These are phyloP conservation scores for Gossypium australe DNA, from an alignment of 345 rosid species.

Conservation along the genomic window DNA sequence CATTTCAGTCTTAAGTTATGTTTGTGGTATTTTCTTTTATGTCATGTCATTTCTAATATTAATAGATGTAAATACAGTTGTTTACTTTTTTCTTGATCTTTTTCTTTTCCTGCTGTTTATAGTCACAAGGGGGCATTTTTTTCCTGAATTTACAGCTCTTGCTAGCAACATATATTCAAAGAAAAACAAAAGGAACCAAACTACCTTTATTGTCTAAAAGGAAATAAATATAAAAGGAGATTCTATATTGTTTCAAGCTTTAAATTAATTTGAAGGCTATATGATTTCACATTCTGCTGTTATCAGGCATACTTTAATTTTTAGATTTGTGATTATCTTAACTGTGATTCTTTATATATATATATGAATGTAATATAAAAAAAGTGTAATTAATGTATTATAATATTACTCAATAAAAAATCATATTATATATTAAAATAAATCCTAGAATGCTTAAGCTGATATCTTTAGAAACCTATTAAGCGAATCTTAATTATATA, in stretches of 20 bases:
- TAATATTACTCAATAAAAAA: not conserved
- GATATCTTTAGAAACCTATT: not conserved
- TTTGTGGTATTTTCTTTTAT: not conserved
- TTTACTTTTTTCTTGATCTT: too few relatives aligned
- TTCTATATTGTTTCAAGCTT: conserved; percentile 15
- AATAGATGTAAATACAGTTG: too few relatives aligned
- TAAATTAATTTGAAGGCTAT: not conserved
- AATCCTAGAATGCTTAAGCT: not conserved
- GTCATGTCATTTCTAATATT: not conserved
- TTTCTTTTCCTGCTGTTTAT: not conserved
- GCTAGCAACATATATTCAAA: conserved; percentile 7
- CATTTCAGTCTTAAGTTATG: too few relatives aligned
- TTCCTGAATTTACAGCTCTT: not conserved
- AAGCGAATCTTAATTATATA: not conserved
- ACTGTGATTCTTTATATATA: not conserved
- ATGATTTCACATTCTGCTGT: conserved; percentile 16
- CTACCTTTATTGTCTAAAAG: not conserved
- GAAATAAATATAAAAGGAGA: conserved; percentile 2
- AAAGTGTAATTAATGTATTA: too few relatives aligned
- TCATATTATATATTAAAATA: not conserved
- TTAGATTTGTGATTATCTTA: not conserved
- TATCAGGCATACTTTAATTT: not conserved
- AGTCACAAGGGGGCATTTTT: not conserved
- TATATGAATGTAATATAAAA: too few relatives aligned
- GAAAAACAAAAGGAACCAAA: not conserved